These are phyloP conservation scores for Paracamarosporium sp. DNA, from an alignment of 2,329 filamentous ascomycete genomes.

Conservation along the genomic window DNA sequence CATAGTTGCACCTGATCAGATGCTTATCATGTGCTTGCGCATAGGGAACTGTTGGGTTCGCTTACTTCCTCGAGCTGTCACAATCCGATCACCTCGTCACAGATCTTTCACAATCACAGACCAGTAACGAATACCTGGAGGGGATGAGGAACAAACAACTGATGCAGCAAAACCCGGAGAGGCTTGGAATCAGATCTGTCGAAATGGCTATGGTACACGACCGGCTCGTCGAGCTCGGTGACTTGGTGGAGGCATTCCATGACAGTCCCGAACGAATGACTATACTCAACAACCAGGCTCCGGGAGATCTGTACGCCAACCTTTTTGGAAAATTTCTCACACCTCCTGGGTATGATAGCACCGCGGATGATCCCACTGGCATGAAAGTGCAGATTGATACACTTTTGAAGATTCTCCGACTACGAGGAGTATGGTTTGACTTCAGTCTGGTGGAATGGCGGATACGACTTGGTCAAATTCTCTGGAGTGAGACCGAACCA, in stretches of 20 bases:
- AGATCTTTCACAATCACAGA: slow-evolving; percentile 62
- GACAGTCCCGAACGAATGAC: slow-evolving; percentile 63
- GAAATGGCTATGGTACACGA: slow-evolving; percentile 42
- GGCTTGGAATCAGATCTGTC: slow-evolving; percentile 45
- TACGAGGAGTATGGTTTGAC: slow-evolving; percentile 75
- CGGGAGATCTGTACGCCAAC: slow-evolving; percentile 58
- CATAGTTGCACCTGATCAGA: not conserved
- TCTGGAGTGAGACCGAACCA: slow-evolving; percentile 63
- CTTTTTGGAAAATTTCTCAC: slow-evolving; percentile 52
- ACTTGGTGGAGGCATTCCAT: slow-evolving; percentile 61
- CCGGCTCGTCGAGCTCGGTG: slow-evolving; percentile 49
- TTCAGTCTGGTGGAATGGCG: slow-evolving; percentile 78
- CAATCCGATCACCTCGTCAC: slow-evolving; percentile 65
- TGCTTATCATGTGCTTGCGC: not conserved
- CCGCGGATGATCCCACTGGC: slow-evolving; percentile 63
- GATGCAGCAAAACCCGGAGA: slow-evolving; percentile 44
- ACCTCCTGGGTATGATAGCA: slow-evolving; percentile 44
- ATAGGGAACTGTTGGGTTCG: slow-evolving; percentile 70
- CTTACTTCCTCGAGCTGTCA: slow-evolving; percentile 70
- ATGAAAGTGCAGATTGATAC: slow-evolving; percentile 74
- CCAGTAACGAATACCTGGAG: slow-evolving; percentile 35
- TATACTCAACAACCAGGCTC: slow-evolving; percentile 57
- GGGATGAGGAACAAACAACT: slow-evolving; percentile 53
- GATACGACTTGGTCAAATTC: slow-evolving; percentile 73
- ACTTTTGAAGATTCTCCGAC: slow-evolving; percentile 69